phyloP scores from a whole-genome alignment of 2,329 filamentous ascomycete genomes.

The Furcasterigmium sp. region DNA sequence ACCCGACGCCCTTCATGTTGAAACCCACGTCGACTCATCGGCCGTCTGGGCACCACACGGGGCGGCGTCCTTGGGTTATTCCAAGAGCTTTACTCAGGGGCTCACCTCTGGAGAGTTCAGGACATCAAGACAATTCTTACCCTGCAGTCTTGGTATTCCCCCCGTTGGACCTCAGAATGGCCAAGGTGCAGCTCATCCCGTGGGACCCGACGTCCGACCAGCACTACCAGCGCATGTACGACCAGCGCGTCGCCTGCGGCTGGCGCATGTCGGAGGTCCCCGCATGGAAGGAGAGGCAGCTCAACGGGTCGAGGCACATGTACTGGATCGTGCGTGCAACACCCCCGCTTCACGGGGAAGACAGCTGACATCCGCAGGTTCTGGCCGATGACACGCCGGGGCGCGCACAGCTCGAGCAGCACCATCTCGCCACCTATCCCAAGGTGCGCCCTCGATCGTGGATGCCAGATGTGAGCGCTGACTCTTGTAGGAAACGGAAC shows the following conservation, averaged over 20 bases:
- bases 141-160: no score
- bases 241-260: slow-evolving; percentile 39
- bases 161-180: no score
- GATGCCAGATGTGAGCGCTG: no score
- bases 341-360: background rate
- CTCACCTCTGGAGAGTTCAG: no score
- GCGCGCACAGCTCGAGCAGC: slow-evolving; percentile 20
- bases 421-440: slow-evolving; percentile 22
- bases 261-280: slow-evolving; percentile 34
- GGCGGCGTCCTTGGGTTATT: no score
- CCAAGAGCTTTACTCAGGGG: no score
- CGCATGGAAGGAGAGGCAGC: slow-evolving; percentile 25
- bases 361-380: slow-evolving; percentile 14
- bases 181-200: slow-evolving; percentile 30
- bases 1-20: no score
- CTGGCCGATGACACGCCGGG: slow-evolving; percentile 22
- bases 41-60: no score
- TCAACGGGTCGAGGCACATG: slow-evolving; percentile 26
- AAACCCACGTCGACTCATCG: no score
- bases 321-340: slow-evolving; percentile 37
- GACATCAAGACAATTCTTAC: no score
- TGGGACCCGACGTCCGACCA: slow-evolving; percentile 34
- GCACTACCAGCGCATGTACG: slow-evolving; percentile 33
- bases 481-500: slow-evolving; percentile 26
- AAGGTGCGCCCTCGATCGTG: no score